Evolutionary conservation across 2,329 filamentous ascomycete genomes (phyloP), one percentile per base, ranked within the genome.

Genomic region (Zasmidium cellare): DNA sequence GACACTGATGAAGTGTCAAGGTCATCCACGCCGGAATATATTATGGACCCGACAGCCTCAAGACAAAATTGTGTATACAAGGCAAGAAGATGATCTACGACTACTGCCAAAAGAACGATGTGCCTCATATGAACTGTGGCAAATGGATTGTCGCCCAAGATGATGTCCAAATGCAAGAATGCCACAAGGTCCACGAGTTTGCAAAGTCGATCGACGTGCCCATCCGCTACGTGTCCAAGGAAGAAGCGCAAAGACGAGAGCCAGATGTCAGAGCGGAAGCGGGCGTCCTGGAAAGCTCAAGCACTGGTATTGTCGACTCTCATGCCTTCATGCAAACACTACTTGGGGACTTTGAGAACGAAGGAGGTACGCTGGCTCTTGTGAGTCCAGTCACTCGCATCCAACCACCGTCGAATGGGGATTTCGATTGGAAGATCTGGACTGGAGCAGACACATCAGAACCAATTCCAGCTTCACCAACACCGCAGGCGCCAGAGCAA

Each of bases 71-170:
- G 12, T 99, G 94, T 76, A 80, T 97, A 63, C 78, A 80, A 28
- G 94, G 94, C 59, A 87, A 87, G 66, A 72, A 87, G 28, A 80
- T 91, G 72, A 80, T 97, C 58, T 99, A 99, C 76, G 81, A 80
- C 3, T 84, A 96, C 45, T 97, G 93, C 78, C 75, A 77, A 3
- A 77, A 77, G 56, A 79, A 90, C 67, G 74, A 75, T 57, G 88
- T 99, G 51, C 85, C 85, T 0, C 84, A 94, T 75, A 81, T 81
- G 54, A 88, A 88, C 71, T 89, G 86, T 22, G 92, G 92, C 59
- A 97, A 97, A 79, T 97, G 93, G 92, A 89, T 97, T 68, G 90
- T 97, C 1, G 93, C 93, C 0, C 94, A 97, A 77, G 88, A 86
- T 53, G 80, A 81, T 1, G 77, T 76, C 48, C 90, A 97, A 77